Evolutionary conservation across 2,329 filamentous ascomycete species (phyloP).

Genomic region (Aureobasidium musti): DNA sequence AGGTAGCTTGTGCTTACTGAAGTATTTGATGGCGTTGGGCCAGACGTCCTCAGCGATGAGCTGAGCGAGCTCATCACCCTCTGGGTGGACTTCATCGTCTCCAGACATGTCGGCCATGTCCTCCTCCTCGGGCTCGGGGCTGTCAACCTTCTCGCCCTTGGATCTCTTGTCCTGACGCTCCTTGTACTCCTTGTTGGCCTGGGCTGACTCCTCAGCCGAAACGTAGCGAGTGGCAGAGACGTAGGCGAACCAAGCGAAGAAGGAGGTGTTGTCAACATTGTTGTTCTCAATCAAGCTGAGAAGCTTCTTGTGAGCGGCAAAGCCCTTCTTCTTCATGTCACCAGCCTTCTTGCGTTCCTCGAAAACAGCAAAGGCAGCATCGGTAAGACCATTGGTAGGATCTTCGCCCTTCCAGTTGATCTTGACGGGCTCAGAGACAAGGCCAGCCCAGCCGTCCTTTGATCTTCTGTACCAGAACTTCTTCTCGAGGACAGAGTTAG

Average conservation of each 20-base stretch:
- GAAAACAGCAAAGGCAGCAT: constrained; percentile 69
- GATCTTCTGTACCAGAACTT: constrained; percentile 81
- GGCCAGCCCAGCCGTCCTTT: constrained; percentile 68
- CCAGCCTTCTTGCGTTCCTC: constrained; percentile 60
- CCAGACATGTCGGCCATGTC: constrained; percentile 64
- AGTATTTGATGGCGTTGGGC: constrained; percentile 86
- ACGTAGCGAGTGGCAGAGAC: constrained; percentile 64
- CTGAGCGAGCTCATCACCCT: constrained; percentile 79
- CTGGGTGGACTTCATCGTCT: constrained; percentile 82
- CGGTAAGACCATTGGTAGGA: constrained; percentile 76
- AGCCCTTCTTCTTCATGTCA: constrained; percentile 47
- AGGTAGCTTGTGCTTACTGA: constrained; percentile 63
- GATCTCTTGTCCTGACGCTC: constrained; percentile 56
- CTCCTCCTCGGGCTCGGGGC: constrained; percentile 56
- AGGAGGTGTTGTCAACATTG: constrained; percentile 60
- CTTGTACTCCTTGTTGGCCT: constrained; percentile 61
- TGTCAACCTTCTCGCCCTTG: constrained; percentile 46
- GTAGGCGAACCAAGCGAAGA: constrained; percentile 90
- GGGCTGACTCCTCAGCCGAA: constrained; percentile 68
- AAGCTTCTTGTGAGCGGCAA: constrained; percentile 59
- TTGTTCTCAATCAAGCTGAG: constrained; percentile 54
- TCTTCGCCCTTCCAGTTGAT: constrained; percentile 86
- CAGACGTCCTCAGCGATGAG: constrained; percentile 84
- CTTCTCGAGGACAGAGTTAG: constrained; percentile 78
- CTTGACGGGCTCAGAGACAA: constrained; percentile 84